These are phyloP conservation scores for Sarocladium brachiariae DNA, from an alignment of 2,329 filamentous ascomycete genomes.

Conservation along the genomic window DNA sequence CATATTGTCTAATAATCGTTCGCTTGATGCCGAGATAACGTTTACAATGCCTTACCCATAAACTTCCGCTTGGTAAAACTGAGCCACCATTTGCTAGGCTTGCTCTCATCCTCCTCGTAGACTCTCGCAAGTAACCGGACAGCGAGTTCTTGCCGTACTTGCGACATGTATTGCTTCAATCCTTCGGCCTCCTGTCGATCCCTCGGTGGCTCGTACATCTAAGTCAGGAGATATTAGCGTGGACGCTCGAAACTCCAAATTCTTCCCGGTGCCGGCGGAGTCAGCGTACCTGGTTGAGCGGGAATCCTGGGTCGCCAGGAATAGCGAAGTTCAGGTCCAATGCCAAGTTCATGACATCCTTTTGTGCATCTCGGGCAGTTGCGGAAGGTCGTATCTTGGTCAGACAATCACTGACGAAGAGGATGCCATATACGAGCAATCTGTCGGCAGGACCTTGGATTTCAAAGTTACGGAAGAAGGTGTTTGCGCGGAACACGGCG, in stretches of 20 bases:
- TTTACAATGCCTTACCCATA: slow-evolving; percentile 85
- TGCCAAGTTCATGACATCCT: slow-evolving; percentile 85
- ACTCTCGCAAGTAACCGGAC: slow-evolving; percentile 75
- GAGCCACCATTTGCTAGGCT: slow-evolving; percentile 85
- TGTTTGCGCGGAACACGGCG: slow-evolving; percentile 91
- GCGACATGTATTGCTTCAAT: slow-evolving; percentile 80
- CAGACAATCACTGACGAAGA: slow-evolving; percentile 88
- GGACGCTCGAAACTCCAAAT: too few relatives aligned
- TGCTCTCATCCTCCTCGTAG: slow-evolving; percentile 72
- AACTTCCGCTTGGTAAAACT: slow-evolving; percentile 99
- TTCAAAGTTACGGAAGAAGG: slow-evolving; percentile 98
- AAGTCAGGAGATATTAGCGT: not conserved
- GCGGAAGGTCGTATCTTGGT: slow-evolving; percentile 76
- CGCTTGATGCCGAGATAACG: not conserved
- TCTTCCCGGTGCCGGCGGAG: too few relatives aligned
- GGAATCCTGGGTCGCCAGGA: slow-evolving; percentile 87
- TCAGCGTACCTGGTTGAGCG: slow-evolving; percentile 69
- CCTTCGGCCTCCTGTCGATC: slow-evolving; percentile 86
- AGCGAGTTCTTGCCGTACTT: slow-evolving; percentile 90
- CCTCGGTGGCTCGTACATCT: slow-evolving; percentile 83
- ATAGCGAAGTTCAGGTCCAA: slow-evolving; percentile 90
- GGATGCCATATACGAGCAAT: slow-evolving; percentile 91
- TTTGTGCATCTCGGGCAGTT: slow-evolving; percentile 48
- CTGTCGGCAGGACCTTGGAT: slow-evolving; percentile 94
- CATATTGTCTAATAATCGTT: slow-evolving; percentile 4